Conservation (phyloP, 2,329 filamentous ascomycete species). For the Xylariaceae sp. region DNA sequence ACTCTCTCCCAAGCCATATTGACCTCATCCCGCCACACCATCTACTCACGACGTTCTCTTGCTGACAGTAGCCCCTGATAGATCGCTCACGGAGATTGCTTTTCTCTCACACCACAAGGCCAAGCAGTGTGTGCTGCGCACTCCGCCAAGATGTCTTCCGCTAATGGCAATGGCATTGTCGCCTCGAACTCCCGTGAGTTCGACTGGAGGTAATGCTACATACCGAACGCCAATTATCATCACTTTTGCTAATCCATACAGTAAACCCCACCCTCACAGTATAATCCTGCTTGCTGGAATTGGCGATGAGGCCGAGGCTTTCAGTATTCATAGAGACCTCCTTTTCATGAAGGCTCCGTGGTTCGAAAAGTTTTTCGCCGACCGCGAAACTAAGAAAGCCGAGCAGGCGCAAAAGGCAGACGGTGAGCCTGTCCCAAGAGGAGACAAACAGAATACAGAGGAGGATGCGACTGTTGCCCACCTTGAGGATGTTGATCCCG, state of each 20-base stretch:
- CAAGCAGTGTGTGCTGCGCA: no score
- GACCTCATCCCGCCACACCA: no score
- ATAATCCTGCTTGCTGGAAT: slow-evolving; percentile 52
- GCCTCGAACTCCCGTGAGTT: no score
- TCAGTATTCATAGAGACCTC: slow-evolving; percentile 56
- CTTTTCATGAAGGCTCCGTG: slow-evolving; percentile 47
- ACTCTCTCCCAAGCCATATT: no score
- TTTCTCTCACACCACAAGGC: no score
- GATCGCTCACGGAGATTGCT: no score
- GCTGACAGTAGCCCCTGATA: no score
- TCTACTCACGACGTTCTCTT: no score
- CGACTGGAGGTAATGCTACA: background rate
- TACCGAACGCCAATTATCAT: background rate
- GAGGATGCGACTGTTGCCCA: slow-evolving; percentile 46
- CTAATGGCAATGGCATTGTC: no score
- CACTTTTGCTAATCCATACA: slow-evolving; percentile 20
- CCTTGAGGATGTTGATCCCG: slow-evolving; percentile 42
- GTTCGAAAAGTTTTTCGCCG: slow-evolving; percentile 42
- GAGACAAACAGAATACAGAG: slow-evolving; percentile 20
- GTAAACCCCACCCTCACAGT: slow-evolving; percentile 44
- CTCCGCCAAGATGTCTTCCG: no score
- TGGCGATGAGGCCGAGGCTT: slow-evolving; percentile 47
- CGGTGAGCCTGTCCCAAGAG: slow-evolving; percentile 8
- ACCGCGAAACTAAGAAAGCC: background rate
- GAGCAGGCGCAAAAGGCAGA: no score